Conservation (phyloP, 2,329 filamentous ascomycete species). For the Septoria petroselini region DNA sequence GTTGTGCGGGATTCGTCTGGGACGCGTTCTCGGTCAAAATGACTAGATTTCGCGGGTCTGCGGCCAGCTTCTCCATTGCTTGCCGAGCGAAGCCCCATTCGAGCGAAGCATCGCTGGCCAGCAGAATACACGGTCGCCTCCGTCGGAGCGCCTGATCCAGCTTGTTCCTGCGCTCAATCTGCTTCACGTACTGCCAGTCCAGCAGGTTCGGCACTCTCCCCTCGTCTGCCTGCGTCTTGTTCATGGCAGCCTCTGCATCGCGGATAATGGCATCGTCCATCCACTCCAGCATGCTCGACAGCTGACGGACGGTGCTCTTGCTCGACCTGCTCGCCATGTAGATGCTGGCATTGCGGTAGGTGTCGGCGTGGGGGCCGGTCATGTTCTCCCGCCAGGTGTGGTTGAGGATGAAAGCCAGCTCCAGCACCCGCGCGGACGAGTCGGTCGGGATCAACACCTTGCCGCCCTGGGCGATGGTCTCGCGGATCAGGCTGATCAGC, state of each 20-base stretch:
- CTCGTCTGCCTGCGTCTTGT: constrained; percentile 40
- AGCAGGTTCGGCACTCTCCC: constrained; percentile 66
- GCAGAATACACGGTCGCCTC: constrained; percentile 66
- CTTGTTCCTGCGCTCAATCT: constrained; percentile 78
- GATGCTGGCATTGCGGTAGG: constrained; percentile 55
- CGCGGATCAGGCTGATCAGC: constrained; percentile 75
- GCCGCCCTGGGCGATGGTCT: constrained; percentile 75
- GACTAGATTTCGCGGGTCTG: constrained; percentile 75
- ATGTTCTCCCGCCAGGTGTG: constrained; percentile 72
- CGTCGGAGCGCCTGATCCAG: constrained; percentile 65
- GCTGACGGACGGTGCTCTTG: constrained; percentile 83
- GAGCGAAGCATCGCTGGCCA: constrained; percentile 84
- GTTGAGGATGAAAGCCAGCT: constrained; percentile 87
- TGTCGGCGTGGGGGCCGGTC: constrained; percentile 39
- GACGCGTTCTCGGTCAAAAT: constrained; percentile 75
- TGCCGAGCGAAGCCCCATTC: constrained; percentile 95
- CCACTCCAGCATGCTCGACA: constrained; percentile 96
- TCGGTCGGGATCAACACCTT: constrained; percentile 92
- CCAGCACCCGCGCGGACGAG: constrained; percentile 89
- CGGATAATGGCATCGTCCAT: constrained; percentile 95
- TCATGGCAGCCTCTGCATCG: constrained; percentile 55
- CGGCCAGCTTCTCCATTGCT: constrained; percentile 68
- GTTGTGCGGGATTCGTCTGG: constrained; percentile 38
- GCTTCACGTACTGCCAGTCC: constrained; percentile 79
- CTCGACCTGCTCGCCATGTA: constrained; percentile 85